Percentiles rank a stretch among this genome's conserved stretches.
Conservation (phyloP, 1,284 basidiomycete genomes). For the Pseudozyma hubeiensis region DNA sequence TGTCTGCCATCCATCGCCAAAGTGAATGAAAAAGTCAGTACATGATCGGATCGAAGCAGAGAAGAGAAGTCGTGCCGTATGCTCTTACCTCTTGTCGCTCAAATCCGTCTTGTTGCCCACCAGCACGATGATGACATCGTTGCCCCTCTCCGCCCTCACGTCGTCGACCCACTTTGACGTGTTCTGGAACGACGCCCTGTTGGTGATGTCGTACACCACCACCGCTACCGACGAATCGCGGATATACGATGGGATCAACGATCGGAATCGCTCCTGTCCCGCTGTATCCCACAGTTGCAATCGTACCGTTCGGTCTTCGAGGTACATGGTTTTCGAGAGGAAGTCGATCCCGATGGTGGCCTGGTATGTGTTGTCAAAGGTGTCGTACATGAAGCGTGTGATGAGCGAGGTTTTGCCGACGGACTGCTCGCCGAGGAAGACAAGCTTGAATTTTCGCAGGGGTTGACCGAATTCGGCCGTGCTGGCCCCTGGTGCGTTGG, state of each 20-base stretch:
- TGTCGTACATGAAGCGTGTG: constrained; percentile 96
- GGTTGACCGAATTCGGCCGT: constrained; percentile 66
- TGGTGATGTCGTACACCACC: constrained; percentile 98
- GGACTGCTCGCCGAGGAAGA: constrained; percentile 66
- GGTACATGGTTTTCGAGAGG: constrained; percentile 99
- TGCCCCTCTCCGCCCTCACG: constrained; percentile 94
- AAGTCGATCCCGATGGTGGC: constrained; percentile 99
- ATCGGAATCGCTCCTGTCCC: constrained; percentile 97
- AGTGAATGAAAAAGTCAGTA: background rate
- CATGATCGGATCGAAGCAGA: background rate
- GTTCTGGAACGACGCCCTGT: constrained; percentile 94
- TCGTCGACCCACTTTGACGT: constrained; percentile 99
- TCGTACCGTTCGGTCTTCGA: constrained; percentile 97
- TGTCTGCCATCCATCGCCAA: constrained; percentile 73
- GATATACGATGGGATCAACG: constrained; percentile 98
- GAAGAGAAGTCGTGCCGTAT: background rate
- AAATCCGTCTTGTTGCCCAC: constrained; percentile 98
- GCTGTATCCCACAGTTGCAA: constrained; percentile 97
- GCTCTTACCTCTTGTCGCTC: constrained; percentile 63
- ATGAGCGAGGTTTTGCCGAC: constrained; percentile 85
- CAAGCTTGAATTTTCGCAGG: constrained; percentile 68
- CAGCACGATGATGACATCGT: constrained; percentile 97
- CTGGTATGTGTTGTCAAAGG: constrained; percentile 99
- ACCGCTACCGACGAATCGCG: constrained; percentile 98
- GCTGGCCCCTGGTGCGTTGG: constrained; percentile 46